Percentiles rank a stretch among this genome's conserved stretches.
Evolutionary conservation across 225 moss, liverwort and hornwort species (phyloP).

Genomic region (Rhytidiadelphus loreus): DNA sequence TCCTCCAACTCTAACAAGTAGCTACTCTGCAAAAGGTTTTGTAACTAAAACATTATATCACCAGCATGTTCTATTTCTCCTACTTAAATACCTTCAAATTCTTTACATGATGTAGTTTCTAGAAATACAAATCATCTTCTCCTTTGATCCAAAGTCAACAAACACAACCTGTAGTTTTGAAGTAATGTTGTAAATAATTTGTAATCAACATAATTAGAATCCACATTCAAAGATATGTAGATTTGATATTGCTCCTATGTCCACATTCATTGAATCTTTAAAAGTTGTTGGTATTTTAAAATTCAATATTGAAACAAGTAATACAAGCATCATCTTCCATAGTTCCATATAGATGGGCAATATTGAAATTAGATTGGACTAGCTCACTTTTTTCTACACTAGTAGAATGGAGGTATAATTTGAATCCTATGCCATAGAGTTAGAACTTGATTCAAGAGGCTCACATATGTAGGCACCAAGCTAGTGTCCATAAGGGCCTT

Average conservation of each 20-base stretch:
- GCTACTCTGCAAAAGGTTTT: fast-evolving
- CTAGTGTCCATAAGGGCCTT: background rate
- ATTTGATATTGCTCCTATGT: background rate
- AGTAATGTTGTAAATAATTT: background rate
- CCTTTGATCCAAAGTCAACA: background rate
- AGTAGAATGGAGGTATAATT: background rate
- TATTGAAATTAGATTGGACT: background rate
- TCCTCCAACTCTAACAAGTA: background rate
- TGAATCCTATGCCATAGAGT: background rate
- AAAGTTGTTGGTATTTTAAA: background rate
- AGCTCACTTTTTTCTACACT: background rate
- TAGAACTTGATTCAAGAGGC: fast-evolving
- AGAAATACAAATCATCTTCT: background rate
- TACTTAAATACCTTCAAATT: background rate
- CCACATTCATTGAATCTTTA: too few species aligned
- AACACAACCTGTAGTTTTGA: fast-evolving
- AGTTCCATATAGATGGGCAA: too few species aligned
- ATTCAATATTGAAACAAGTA: background rate
- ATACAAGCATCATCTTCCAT: background rate
- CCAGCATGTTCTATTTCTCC: too few species aligned
- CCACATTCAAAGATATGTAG: too few species aligned
- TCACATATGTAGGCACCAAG: background rate
- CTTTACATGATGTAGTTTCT: background rate
- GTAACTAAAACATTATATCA: background rate
- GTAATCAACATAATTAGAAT: background rate